Percentiles rank a stretch among this genome's conserved stretches.
Conservation (phyloP, 1,284 basidiomycete genomes). For the Papiliotrema flavescens region DNA sequence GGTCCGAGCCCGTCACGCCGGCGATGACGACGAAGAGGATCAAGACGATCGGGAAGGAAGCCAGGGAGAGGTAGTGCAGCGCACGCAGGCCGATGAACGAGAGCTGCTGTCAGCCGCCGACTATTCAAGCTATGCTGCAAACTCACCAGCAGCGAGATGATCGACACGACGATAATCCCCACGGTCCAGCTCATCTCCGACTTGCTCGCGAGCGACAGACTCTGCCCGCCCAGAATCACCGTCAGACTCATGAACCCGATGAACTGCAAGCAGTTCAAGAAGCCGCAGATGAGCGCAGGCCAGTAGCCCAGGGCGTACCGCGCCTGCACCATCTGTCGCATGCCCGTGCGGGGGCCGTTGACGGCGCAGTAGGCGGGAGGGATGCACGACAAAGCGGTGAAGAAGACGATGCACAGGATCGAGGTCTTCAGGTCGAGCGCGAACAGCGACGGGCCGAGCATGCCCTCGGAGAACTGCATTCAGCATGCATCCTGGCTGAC, state of each 20-base stretch:
- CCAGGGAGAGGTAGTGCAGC: slow-evolving; percentile 45
- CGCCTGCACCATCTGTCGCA: slow-evolving; percentile 80
- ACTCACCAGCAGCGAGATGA: slow-evolving; percentile 69
- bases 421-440: slow-evolving; percentile 33
- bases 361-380: slow-evolving; percentile 54
- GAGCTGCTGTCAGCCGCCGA: slow-evolving; percentile 25
- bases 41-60: slow-evolving; percentile 53
- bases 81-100: slow-evolving; percentile 54
- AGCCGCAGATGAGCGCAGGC: slow-evolving; percentile 61
- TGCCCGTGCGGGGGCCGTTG: slow-evolving; percentile 76
- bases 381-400: slow-evolving; percentile 28
- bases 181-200: slow-evolving; percentile 57
- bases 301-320: slow-evolving; percentile 74
- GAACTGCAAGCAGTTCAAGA: slow-evolving; percentile 62
- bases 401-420: slow-evolving; percentile 33
- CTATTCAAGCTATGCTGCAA: not conserved
- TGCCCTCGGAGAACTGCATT: slow-evolving; percentile 40
- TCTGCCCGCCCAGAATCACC: slow-evolving; percentile 73
- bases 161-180: slow-evolving; percentile 79
- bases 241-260: slow-evolving; percentile 73
- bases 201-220: slow-evolving; percentile 65
- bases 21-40: slow-evolving; percentile 71
- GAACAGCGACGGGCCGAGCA: slow-evolving; percentile 39
- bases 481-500: not conserved
- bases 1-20: slow-evolving; percentile 63